Evolutionary conservation across 371 early-diverging fungal genomes (phyloP).

Genomic region (Lichtheimia ornata): DNA sequence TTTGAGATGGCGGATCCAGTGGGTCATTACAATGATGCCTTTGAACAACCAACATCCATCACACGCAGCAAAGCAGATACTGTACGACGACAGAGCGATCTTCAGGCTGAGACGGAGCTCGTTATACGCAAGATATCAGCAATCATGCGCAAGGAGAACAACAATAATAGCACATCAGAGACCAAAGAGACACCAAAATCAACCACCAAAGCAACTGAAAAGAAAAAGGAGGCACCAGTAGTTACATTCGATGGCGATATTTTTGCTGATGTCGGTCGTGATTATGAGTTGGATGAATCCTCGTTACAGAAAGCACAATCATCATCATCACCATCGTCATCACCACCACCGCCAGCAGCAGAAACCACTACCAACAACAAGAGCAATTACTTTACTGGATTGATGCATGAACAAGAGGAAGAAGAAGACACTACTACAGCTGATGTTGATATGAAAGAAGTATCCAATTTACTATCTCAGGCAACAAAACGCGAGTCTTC

Average conservation of each 20-base stretch:
- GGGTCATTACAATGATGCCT: conserved; percentile 56
- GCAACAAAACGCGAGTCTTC: conserved; percentile 11
- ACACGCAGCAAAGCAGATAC: conserved; percentile 74
- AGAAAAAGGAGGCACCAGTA: conserved; percentile 8
- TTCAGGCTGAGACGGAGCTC: conserved; percentile 54
- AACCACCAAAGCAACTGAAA: conserved; percentile 10
- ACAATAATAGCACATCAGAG: conserved; percentile 23
- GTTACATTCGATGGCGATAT: conserved; percentile 72
- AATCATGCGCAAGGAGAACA: conserved; percentile 48
- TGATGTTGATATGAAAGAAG: conserved; percentile 11
- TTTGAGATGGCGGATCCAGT: conserved; percentile 67
- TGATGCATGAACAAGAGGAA: conserved; percentile 22
- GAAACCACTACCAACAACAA: background rate
- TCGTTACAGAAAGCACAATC: conserved; percentile 7
- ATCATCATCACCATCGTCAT: background rate
- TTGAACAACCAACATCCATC: conserved; percentile 73
- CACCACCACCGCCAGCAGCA: conserved; percentile 13
- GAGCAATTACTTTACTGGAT: conserved; percentile 28
- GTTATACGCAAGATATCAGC: conserved; percentile 77
- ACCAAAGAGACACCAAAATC: conserved; percentile 35
- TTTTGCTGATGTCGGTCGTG: conserved; percentile 84
- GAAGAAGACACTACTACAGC: conserved; percentile 12
- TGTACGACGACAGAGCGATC: conserved; percentile 28
- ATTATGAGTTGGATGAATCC: conserved; percentile 65
- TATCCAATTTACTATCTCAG: conserved; percentile 11